A percentile compares a stretch with the other conserved stretches of the same genome.
Evolutionary conservation across 257 asterid genomes (phyloP).

Genomic region (Nicotiana paniculata): DNA sequence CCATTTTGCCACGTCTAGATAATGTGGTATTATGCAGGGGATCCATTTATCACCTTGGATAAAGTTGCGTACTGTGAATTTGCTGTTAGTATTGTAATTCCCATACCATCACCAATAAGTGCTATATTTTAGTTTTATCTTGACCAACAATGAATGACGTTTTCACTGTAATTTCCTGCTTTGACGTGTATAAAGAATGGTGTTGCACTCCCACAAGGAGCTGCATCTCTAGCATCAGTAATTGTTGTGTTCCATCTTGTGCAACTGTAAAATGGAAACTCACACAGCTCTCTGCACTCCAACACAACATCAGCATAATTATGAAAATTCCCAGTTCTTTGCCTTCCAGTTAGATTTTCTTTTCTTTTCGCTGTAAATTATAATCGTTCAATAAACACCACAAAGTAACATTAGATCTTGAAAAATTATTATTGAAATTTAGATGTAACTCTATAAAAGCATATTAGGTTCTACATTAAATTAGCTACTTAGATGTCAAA

Average conservation of each 20-base stretch:
- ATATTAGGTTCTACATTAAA: not conserved
- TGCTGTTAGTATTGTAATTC: not conserved
- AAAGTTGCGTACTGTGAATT: not conserved
- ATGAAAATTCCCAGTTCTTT: not conserved
- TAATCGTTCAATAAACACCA: too few species aligned
- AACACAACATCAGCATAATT: not conserved
- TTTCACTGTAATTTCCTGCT: not conserved
- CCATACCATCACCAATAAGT: constrained; percentile 1
- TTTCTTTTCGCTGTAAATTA: too few species aligned
- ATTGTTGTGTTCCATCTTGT: constrained; percentile 1
- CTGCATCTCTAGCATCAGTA: not conserved
- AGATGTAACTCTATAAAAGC: not conserved
- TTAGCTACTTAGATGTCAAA: not conserved
- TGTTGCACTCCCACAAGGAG: not conserved
- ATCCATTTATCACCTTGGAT: constrained; percentile 1
- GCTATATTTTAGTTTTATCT: not conserved
- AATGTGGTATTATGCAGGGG: not conserved
- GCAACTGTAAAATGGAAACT: not conserved
- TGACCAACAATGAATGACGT: not conserved
- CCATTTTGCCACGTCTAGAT: not conserved
- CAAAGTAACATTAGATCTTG: not conserved
- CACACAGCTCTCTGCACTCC: not conserved
- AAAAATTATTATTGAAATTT: not conserved
- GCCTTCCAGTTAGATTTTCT: not conserved
- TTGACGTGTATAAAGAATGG: not conserved